Evolutionary conservation across 2,329 filamentous ascomycete genomes (phyloP).

Genomic region (Ceratocystis smalleyi): DNA sequence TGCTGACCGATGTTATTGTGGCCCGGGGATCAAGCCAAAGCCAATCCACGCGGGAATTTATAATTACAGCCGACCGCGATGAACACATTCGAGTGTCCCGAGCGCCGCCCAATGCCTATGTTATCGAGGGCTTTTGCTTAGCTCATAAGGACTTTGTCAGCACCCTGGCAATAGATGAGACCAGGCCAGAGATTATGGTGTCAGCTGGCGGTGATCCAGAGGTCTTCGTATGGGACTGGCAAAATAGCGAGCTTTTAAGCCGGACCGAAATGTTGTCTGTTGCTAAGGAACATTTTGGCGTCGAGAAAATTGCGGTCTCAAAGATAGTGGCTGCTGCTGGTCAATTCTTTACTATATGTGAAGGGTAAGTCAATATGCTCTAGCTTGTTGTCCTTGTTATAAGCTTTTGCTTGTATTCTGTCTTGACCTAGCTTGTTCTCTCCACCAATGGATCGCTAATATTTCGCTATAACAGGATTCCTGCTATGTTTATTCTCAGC

Average conservation of each 20-base stretch:
- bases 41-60: constrained; percentile 30
- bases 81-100: constrained; percentile 78
- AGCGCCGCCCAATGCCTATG: constrained; percentile 63
- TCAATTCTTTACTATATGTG: constrained; percentile 29
- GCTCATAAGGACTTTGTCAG: constrained; percentile 78
- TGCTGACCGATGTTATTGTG: constrained; percentile 63
- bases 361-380: constrained; percentile 26
- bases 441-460: constrained; percentile 6
- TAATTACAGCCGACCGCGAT: constrained; percentile 42
- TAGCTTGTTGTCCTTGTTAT: not conserved
- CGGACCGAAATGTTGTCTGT: constrained; percentile 35
- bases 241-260: constrained; percentile 35
- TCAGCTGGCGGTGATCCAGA: constrained; percentile 77
- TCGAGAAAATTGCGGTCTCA: constrained; percentile 32
- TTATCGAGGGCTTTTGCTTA: constrained; percentile 81
- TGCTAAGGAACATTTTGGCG: not conserved
- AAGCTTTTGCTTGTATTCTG: not conserved
- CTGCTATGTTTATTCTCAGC: constrained; percentile 52
- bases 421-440: not conserved
- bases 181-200: constrained; percentile 47
- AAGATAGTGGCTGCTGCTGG: constrained; percentile 19
- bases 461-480: constrained; percentile 28
- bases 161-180: constrained; percentile 50
- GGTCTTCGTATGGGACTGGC: constrained; percentile 75
- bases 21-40: not conserved